phyloP scores from a whole-genome alignment of 2,329 filamentous ascomycete species.

The Colletotrichum theobromicola region DNA sequence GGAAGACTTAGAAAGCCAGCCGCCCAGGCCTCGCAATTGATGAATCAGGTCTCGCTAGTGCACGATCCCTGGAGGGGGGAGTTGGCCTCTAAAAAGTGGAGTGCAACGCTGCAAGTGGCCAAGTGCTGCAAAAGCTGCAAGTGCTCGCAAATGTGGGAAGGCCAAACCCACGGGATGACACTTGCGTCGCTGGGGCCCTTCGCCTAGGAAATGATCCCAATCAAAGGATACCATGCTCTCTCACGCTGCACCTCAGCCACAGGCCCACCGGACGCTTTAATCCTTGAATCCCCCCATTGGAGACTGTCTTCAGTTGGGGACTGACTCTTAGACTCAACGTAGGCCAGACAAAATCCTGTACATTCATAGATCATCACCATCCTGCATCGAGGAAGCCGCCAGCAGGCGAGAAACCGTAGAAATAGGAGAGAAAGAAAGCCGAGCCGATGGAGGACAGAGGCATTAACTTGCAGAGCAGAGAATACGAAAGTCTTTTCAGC shows the following conservation, averaged over 20 bases:
- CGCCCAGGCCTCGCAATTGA: slow-evolving; percentile 9
- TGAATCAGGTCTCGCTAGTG: slow-evolving; percentile 9
- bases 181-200: not conserved
- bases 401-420: not conserved
- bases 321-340: not conserved
- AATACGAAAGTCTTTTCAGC: not conserved
- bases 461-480: not conserved
- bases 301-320: not conserved
- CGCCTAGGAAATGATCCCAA: slow-evolving; percentile 15
- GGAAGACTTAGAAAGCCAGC: not conserved
- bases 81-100: slow-evolving; percentile 18
- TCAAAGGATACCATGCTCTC: slow-evolving; percentile 2
- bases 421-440: not conserved
- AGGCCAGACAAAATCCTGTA: not conserved
- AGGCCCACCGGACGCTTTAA: not conserved
- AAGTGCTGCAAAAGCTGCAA: not conserved
- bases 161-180: not conserved
- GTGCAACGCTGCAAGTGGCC: not conserved
- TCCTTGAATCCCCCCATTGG: not conserved
- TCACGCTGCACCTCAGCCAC: not conserved
- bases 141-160: not conserved
- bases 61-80: not conserved
- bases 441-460: not conserved
- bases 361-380: not conserved
- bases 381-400: not conserved